Evolutionary conservation across 495 filamentous ascomycete genomes (phyloP), one percentile per base, ranked within the genome.

Genomic region (Lasiosphaeris hirsuta): DNA sequence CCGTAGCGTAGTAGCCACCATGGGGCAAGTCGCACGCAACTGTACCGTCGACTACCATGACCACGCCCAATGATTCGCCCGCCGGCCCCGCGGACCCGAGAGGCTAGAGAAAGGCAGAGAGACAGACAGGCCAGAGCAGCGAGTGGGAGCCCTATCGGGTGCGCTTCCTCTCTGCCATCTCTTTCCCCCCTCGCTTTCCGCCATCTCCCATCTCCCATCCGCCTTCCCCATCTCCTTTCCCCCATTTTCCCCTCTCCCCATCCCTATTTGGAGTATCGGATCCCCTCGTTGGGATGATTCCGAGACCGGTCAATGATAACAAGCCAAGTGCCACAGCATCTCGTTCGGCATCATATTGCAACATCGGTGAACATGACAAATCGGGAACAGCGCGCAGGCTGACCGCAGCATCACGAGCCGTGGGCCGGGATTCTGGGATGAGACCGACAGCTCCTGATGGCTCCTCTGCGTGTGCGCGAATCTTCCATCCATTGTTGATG

Each of bases 271-370:
- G 23, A 33, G 10, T 35, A n/a, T 30, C 23, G 23, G 23, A 30
- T 49, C n/a, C 46, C 46, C 33, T 13, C n/a, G 10, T 10, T 34
- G 33, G 46, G 46, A 34, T 30, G 2, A 19, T 51, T 40, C 49
- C 49, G 49, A 51, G 34, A 51, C 49, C 49, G 49, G 49, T 51
- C 13, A 39, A 35, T 51, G 49, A 40, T 51, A 40, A 10, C 13
- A 51, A 51, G 15, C 9, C 3, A 46, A 46, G 18, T 10, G 11
- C 17, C 43, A 19, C 43, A 17, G 13, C 43, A 46, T 10, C n/a
- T 19, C 17, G 43, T 13, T 17, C 43, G 13, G 9, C 13, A 14
- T 14, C 46, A 36, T 49, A 49, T 36, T 40, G 49, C 49, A 51
- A 51, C 49, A 40, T 51, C 49, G 49, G 49, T 51, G 49, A 39